phyloP scores from a whole-genome alignment of 164 flowering plant genomes.

The Nelumbo lutea region DNA sequence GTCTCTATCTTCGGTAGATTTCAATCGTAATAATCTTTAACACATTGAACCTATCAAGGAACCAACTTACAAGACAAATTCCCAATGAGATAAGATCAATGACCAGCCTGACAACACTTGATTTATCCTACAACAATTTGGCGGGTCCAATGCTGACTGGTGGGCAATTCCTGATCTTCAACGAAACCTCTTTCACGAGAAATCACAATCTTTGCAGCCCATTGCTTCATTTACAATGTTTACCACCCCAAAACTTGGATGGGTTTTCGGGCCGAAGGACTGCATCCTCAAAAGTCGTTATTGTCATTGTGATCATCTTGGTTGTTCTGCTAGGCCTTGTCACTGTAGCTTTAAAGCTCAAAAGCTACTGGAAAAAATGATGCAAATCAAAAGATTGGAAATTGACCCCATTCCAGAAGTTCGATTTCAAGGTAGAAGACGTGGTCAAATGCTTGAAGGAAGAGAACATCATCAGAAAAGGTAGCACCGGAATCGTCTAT shows the following conservation, averaged over 20 bases:
- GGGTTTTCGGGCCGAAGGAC: not conserved
- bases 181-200: slow-evolving; percentile 53
- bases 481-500: slow-evolving; percentile 90
- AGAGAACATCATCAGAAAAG: slow-evolving; percentile 89
- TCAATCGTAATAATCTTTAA: slow-evolving; percentile 57
- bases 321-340: slow-evolving; percentile 13
- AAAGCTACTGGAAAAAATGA: slow-evolving; percentile 18
- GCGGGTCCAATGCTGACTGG: slow-evolving; percentile 51
- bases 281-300: slow-evolving; percentile 21
- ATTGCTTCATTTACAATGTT: slow-evolving; percentile 24
- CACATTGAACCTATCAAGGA: slow-evolving; percentile 53
- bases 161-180: slow-evolving; percentile 63
- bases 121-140: slow-evolving; percentile 35
- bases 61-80: slow-evolving; percentile 50
- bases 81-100: slow-evolving; percentile 52
- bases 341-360: slow-evolving; percentile 12
- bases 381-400: slow-evolving; percentile 53
- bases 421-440: slow-evolving; percentile 45
- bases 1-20: slow-evolving; percentile 42
- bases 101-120: slow-evolving; percentile 42
- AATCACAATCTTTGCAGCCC: slow-evolving; percentile 65
- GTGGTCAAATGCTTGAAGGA: slow-evolving; percentile 48
- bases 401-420: slow-evolving; percentile 70
- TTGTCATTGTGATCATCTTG: slow-evolving; percentile 19
- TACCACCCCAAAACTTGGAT: not conserved